phyloP scores from a whole-genome alignment of 2,329 filamentous ascomycete genomes.

The Aspergillus japonicus region DNA sequence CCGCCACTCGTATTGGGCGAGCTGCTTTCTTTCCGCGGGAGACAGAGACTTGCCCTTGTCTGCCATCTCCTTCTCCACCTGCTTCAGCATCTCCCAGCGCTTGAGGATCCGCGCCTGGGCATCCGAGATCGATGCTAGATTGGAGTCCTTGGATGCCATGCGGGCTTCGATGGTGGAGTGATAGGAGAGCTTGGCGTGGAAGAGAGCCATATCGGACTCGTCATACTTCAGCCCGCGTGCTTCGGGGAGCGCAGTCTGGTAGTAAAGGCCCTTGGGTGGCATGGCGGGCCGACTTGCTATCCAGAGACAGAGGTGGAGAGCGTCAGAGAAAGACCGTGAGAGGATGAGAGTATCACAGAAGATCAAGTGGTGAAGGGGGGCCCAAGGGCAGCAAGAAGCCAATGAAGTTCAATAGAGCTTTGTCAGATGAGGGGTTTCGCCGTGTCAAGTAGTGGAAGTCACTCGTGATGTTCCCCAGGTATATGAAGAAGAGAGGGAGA shows the following conservation, averaged over 20 bases:
- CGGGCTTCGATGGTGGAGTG: constrained; percentile 36
- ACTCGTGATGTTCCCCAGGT: neutral
- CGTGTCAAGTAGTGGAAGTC: neutral
- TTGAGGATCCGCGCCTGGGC: constrained; percentile 36
- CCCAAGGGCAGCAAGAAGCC: neutral
- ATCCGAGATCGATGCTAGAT: constrained; percentile 35
- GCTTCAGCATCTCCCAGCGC: constrained; percentile 37
- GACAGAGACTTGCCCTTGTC: constrained; percentile 33
- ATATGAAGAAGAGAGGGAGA: neutral
- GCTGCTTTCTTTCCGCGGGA: constrained; percentile 31
- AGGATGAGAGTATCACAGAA: neutral
- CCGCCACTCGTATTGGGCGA: constrained; percentile 37
- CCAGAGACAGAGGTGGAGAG: neutral
- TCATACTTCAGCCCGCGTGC: constrained; percentile 36
- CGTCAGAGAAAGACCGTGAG: neutral
- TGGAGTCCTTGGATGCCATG: constrained; percentile 32
- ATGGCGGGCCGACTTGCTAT: constrained; percentile 15
- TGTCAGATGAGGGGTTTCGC: neutral
- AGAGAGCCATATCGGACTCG: constrained; percentile 39
- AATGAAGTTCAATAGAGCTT: neutral
- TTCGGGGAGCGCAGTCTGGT: constrained; percentile 29
- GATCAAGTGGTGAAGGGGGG: neutral
- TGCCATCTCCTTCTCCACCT: constrained; percentile 33
- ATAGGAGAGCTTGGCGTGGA: constrained; percentile 37
- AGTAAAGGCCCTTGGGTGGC: constrained; percentile 25